These are phyloP conservation scores for Populus trichocarpa DNA, from an alignment of 441 rosid genomes.

Conservation along the genomic window DNA sequence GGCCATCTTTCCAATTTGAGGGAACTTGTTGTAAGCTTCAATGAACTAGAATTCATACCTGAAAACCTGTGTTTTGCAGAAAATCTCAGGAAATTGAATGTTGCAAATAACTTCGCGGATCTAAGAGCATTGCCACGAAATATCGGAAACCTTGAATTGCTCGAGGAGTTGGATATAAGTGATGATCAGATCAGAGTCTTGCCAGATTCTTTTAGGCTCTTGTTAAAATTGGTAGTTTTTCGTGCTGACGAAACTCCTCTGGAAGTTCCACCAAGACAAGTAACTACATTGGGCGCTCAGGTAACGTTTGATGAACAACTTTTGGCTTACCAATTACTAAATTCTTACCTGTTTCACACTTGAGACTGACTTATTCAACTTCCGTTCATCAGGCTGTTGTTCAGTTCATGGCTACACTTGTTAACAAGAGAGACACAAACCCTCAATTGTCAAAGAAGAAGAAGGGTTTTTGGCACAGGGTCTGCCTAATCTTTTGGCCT, in stretches of 20 bases:
- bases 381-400: constrained; percentile 48
- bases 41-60: constrained; percentile 53
- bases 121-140: constrained; percentile 55
- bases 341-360: neutral
- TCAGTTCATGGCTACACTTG: constrained; percentile 43
- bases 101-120: constrained; percentile 60
- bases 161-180: constrained; percentile 66
- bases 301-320: constrained; percentile 25
- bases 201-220: constrained; percentile 53
- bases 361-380: neutral
- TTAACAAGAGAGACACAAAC: constrained; percentile 25
- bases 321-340: neutral
- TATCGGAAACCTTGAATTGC: constrained; percentile 65
- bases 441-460: constrained; percentile 25
- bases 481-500: constrained; percentile 29
- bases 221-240: constrained; percentile 45
- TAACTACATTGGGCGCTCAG: constrained; percentile 55
- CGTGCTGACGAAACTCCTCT: constrained; percentile 57
- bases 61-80: constrained; percentile 52
- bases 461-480: constrained; percentile 32
- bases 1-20: constrained; percentile 43
- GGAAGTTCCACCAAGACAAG: constrained; percentile 59
- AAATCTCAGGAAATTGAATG: constrained; percentile 53
- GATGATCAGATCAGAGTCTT: constrained; percentile 50
- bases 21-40: constrained; percentile 73